Evolutionary conservation across 2,329 filamentous ascomycete genomes (phyloP).

Genomic region (Fusarium solani-melongenae): DNA sequence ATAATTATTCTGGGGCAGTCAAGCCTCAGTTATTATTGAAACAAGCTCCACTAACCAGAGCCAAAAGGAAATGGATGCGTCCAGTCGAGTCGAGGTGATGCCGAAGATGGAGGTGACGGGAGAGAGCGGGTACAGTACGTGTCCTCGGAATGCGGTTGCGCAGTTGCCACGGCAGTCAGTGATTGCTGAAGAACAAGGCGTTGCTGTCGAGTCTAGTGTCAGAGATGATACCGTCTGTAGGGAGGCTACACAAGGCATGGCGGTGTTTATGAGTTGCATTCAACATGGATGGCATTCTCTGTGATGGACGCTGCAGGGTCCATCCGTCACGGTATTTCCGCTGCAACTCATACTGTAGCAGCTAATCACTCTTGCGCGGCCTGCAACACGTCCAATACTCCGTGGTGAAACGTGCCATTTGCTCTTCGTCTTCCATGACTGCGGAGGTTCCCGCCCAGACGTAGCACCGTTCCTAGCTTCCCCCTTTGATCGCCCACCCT

Average conservation of each 20-base stretch:
- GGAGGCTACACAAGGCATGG: not conserved
- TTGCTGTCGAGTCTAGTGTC: not conserved
- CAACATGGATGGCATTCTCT: not conserved
- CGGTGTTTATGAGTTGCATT: not conserved
- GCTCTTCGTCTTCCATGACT: not conserved
- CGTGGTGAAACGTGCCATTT: slow-evolving; percentile 19
- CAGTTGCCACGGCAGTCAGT: not conserved
- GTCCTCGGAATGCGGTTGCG: not conserved
- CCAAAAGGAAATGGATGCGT: not conserved
- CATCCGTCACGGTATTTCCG: not conserved
- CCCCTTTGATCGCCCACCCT: slow-evolving; percentile 23
- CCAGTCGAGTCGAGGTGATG: not conserved
- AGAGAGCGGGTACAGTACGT: not conserved
- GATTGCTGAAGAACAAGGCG: not conserved
- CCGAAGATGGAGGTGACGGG: not conserved
- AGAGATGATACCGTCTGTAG: not conserved
- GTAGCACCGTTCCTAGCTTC: slow-evolving; percentile 9
- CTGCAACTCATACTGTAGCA: slow-evolving; percentile 32
- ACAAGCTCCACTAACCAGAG: slow-evolving; percentile 20
- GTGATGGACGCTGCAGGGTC: not conserved
- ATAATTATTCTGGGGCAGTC: slow-evolving; percentile 36
- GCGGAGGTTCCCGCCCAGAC: not conserved
- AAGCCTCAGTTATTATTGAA: slow-evolving; percentile 26
- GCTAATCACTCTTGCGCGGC: slow-evolving; percentile 19
- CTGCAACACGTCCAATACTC: slow-evolving; percentile 17